Evolutionary conservation across 106 monocot species (phyloP), one percentile per base, ranked within the genome.

Genomic region (Hemerocallis citrina): DNA sequence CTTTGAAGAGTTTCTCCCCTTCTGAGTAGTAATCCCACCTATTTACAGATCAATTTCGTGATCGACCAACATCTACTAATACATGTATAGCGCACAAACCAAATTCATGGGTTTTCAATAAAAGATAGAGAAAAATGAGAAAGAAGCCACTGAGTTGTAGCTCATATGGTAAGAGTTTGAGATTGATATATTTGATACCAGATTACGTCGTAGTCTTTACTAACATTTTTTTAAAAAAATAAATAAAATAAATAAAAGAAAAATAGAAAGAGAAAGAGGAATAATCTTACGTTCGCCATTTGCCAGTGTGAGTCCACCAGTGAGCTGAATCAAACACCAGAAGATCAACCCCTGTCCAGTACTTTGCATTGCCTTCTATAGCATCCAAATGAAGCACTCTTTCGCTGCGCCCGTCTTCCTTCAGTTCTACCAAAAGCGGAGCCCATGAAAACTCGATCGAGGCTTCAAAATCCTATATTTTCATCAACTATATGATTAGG

Each of bases 231-330:
- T 27, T 16, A 20, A 51, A 16, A 51, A 36, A 6, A 34, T n/a
- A n/a, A n/a, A n/a, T n/a, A n/a, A n/a, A n/a, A n/a, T n/a, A n/a
- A n/a, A n/a, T n/a, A n/a, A n/a, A n/a, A n/a, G n/a, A n/a, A n/a
- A n/a, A n/a, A n/a, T 2, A n/a, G 14, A 57, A 17, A 20, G 3
- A 27, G n/a, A 34, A 27, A 67, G 8, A 12, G 12, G 56, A 10
- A 21, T 3, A 5, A 6, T 19, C 57, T 68, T 64, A 84, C 80
- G 84, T 76, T 29, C 76, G 63, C 79, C 79, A 85, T 73, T 73
- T 66, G 45, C 85, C 80, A 1, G 85, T 57, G 57, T 85, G 85
- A 63, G 85, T 85, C 85, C 85, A 80, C 80, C 85, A 85, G 58
- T 85, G 85, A 58, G 85, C 85, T 3, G 85, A 85, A 71, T 75